Evolutionary conservation across 2,329 filamentous ascomycete species (phyloP), one percentile per base, ranked within the genome.

Genomic region (Tolypocladium inflatum): DNA sequence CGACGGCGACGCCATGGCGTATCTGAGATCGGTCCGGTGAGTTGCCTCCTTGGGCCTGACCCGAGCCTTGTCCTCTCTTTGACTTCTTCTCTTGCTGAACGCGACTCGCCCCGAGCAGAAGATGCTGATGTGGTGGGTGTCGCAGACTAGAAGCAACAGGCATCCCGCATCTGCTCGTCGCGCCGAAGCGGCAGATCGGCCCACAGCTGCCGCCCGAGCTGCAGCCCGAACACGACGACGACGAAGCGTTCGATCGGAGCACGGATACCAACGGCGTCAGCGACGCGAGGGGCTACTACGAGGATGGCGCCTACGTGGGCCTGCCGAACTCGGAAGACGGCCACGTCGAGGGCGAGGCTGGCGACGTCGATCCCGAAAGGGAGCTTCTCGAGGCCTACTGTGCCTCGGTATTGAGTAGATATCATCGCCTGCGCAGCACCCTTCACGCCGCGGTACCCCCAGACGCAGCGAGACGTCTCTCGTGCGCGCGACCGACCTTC

Each of bases 281-380:
- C 48, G 82, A 87, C 65, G 74, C 78, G 26, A 74, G 81, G 57
- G 88, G 87, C 13, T 86, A 84, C 67, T 94, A 90, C 69, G 76
- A 85, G 19, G 89, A 96, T 64, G 91, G 91, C 54, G 88, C 90
- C 42, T 96, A 91, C 69, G 83, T 87, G 30, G 80, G 3, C 79
- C 83, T 0, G 73, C 78, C 35, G 63, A 69, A 51, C 68, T 35
- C 70, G 30, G 63, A 68, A 17, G 58, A 63, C 33, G 51, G 4
- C n/a, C 63, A 68, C 30, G 61, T 62, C 15, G 59, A 60, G 1
- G 63, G 67, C 21, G 66, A 67, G 6, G 59, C 63, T 15, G 63
- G 70, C 17, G 66, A 67, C 7, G 62, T 63, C 10, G 63, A 61
- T 23, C 64, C 64, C 45, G 70, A 75, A n/a, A 67, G 64, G 17